Evolutionary conservation across 192 early-diverging fungal genomes (phyloP).

Genomic region (Coemansia sp.): DNA sequence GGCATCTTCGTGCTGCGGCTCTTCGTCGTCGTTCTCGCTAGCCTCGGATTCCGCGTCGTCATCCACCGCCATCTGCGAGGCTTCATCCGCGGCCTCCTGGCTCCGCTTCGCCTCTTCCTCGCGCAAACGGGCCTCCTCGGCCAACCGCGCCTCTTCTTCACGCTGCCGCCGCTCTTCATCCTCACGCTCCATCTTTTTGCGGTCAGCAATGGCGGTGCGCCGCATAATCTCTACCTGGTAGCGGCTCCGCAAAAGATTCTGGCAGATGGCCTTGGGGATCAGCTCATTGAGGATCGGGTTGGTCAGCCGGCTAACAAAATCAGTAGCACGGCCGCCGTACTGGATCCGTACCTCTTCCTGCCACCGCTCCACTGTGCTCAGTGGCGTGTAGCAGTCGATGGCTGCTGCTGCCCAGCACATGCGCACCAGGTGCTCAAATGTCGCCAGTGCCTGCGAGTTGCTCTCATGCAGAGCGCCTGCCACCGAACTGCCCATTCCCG

Average conservation of each 20-base stretch:
- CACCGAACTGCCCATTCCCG: conserved; percentile 8
- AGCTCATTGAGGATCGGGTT: conserved; percentile 68
- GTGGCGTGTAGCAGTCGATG: conserved; percentile 67
- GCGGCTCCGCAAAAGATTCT: conserved; percentile 39
- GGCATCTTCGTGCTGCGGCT: conserved; percentile 10
- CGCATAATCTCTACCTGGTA: conserved; percentile 47
- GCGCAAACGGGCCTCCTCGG: conserved; percentile 30
- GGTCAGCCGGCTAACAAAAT: conserved; percentile 59
- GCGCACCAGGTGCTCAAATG: conserved; percentile 35
- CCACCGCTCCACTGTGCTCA: conserved; percentile 78
- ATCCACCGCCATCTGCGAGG: conserved; percentile 8
- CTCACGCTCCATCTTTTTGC: conserved; percentile 47
- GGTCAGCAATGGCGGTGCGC: conserved; percentile 33
- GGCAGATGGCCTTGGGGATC: conserved; percentile 73
- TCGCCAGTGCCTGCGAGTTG: conserved; percentile 11
- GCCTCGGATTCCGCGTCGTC: background rate
- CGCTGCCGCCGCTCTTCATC: conserved; percentile 51
- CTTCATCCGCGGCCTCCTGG: background rate
- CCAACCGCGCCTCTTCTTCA: conserved; percentile 53
- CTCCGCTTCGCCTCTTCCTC: conserved; percentile 5
- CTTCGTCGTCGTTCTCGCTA: background rate
- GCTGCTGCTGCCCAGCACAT: conserved; percentile 41
- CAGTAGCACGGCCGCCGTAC: conserved; percentile 62
- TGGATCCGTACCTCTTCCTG: conserved; percentile 81
- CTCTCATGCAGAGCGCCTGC: conserved; percentile 21